Conservation (phyloP, 306 rosid genomes). For the Castanopsis chinensis region DNA sequence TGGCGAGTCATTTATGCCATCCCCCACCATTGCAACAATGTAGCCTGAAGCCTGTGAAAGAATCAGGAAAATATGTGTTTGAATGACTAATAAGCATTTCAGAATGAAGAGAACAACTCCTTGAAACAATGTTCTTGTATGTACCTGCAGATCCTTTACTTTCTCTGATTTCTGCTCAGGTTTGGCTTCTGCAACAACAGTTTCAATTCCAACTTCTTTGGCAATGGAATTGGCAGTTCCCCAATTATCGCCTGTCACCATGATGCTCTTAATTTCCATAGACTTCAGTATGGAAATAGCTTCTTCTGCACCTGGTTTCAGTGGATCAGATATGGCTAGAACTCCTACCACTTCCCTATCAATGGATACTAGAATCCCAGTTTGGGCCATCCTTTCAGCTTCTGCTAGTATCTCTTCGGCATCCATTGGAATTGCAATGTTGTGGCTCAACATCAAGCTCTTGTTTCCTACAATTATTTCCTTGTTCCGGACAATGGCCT, state of each 20-base stretch:
- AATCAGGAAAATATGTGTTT: background rate
- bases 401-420: slow-evolving; percentile 55
- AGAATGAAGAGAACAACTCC: background rate
- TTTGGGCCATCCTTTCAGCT: slow-evolving; percentile 68
- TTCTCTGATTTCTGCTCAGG: slow-evolving; percentile 66
- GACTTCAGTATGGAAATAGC: slow-evolving; percentile 70
- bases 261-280: slow-evolving; percentile 67
- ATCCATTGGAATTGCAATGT: slow-evolving; percentile 43
- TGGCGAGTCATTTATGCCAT: slow-evolving; percentile 86
- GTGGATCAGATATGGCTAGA: slow-evolving; percentile 72
- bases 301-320: slow-evolving; percentile 69
- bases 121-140: slow-evolving; percentile 2
- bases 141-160: slow-evolving; percentile 73
- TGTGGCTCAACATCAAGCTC: slow-evolving; percentile 58
- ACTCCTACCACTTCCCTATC: slow-evolving; percentile 55
- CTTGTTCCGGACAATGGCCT: slow-evolving; percentile 51
- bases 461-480: slow-evolving; percentile 70
- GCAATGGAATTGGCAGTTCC: slow-evolving; percentile 90
- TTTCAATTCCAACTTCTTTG: slow-evolving; percentile 67
- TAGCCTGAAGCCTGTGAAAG: slow-evolving; percentile 46
- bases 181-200: slow-evolving; percentile 71
- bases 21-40: slow-evolving; percentile 86
- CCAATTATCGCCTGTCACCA: slow-evolving; percentile 92
- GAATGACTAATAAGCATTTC: background rate
- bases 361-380: slow-evolving; percentile 65